A percentile compares a stretch with the other conserved stretches of the same genome.
Evolutionary conservation across 345 rosid genomes (phyloP).

Genomic region (Cardamine chenopodiifolia): DNA sequence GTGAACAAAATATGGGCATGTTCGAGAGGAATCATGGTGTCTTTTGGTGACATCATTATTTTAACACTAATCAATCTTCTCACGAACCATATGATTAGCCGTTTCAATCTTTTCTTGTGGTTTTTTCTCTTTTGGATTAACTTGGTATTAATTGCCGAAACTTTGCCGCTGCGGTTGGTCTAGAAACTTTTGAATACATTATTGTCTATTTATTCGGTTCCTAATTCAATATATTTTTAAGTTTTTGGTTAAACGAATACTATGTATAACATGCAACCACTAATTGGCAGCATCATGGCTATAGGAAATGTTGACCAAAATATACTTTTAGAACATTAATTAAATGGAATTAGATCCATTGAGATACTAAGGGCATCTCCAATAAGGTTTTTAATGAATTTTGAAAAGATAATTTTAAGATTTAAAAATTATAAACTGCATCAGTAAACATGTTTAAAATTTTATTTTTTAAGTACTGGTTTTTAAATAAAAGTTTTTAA

Average conservation of each 20-base stretch:
- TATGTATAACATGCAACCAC: neutral
- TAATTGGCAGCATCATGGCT: slow-evolving; percentile 5
- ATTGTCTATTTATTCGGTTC: slow-evolving; percentile 30
- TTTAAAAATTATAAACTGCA: too few species aligned
- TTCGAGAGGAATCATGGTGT: slow-evolving; percentile 41
- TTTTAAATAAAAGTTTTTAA: too few species aligned
- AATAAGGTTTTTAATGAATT: too few species aligned
- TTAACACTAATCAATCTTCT: slow-evolving; percentile 17
- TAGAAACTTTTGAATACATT: neutral
- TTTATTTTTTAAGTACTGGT: too few species aligned
- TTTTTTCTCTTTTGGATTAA: neutral
- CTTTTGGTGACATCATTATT: slow-evolving; percentile 17
- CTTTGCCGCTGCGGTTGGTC: slow-evolving; percentile 27
- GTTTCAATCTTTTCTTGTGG: neutral
- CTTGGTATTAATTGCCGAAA: slow-evolving; percentile 18
- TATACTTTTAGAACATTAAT: slow-evolving; percentile 6
- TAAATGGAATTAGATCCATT: slow-evolving; percentile 30
- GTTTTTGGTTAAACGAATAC: neutral
- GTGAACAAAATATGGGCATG: slow-evolving; percentile 43
- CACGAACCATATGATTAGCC: slow-evolving; percentile 28
- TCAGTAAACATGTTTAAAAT: too few species aligned
- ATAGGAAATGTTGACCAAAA: neutral
- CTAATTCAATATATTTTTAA: neutral
- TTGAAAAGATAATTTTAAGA: too few species aligned
- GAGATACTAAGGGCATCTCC: slow-evolving; percentile 42